Evolutionary conservation across 495 filamentous ascomycete genomes (phyloP).

Genomic region (Lasiosphaeris hirsuta): DNA sequence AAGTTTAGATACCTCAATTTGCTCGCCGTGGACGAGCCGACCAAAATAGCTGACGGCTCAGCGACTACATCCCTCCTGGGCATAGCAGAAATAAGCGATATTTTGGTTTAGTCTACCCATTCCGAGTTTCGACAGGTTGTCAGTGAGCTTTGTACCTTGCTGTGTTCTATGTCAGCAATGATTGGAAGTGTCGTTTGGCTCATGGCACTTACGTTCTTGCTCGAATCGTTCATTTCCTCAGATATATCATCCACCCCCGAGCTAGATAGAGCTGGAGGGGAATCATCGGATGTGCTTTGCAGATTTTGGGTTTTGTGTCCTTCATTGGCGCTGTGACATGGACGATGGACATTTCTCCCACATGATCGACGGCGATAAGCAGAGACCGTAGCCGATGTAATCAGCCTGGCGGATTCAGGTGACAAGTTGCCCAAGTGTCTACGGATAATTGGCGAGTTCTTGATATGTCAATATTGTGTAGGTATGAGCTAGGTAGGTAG

Average conservation of each 20-base stretch:
- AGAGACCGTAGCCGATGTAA: constrained; percentile 20
- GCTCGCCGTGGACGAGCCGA: too few species aligned
- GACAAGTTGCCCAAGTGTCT: background rate
- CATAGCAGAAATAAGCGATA: background rate
- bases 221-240: constrained; percentile 5
- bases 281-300: constrained; percentile 3
- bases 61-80: too few species aligned
- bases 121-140: constrained; percentile 14
- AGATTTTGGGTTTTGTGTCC: constrained; percentile 1
- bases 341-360: background rate
- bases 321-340: background rate
- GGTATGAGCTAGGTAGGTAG: too few species aligned
- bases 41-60: too few species aligned
- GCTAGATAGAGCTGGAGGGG: background rate
- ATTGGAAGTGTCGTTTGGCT: background rate
- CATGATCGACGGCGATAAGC: constrained; percentile 14
- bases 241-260: constrained; percentile 2
- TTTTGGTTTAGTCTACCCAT: constrained; percentile 12
- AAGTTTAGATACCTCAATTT: too few species aligned
- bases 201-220: constrained; percentile 10
- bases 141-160: constrained; percentile 17
- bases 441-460: too few species aligned
- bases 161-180: constrained; percentile 5
- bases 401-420: constrained; percentile 7
- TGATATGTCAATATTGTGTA: too few species aligned